A percentile compares a stretch with the other conserved stretches of the same genome.
Conservation (phyloP, 768 basidiomycete species). For the Collybia sordida region DNA sequence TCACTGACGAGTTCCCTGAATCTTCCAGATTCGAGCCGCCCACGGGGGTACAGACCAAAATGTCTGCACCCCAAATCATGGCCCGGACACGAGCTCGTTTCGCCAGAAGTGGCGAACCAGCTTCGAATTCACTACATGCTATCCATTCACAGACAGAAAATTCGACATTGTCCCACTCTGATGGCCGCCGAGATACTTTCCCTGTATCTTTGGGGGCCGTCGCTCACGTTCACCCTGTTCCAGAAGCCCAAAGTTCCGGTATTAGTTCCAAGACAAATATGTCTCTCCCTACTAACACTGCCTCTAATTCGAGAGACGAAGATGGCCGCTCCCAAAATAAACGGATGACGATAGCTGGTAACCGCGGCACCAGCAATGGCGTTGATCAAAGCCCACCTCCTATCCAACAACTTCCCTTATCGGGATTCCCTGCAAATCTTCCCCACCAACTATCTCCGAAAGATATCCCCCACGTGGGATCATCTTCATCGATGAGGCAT, state of each 20-base stretch:
- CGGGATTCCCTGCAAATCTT: conserved; percentile 3
- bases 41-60: neutral
- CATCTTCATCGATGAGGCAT: conserved; percentile 2
- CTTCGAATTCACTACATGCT: neutral
- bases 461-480: conserved; percentile 4
- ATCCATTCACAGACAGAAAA: neutral
- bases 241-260: no score
- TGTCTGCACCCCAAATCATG: conserved; percentile 25
- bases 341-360: neutral
- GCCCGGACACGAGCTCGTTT: conserved; percentile 25
- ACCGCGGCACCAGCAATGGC: neutral
- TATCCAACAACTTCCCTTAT: conserved; percentile 4
- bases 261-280: no score
- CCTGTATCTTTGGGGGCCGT: neutral
- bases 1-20: neutral
- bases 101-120: conserved; percentile 1
- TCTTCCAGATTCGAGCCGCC: conserved; percentile 4
- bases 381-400: neutral
- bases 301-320: no score
- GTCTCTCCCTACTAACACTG: no score
- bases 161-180: neutral
- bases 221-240: no score
- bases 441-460: conserved; percentile 4
- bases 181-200: neutral
- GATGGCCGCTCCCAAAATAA: no score